Percentiles rank a stretch among this genome's conserved stretches.
Conservation (phyloP, 2,329 filamentous ascomycete species). For the Bipolaris zeicola region DNA sequence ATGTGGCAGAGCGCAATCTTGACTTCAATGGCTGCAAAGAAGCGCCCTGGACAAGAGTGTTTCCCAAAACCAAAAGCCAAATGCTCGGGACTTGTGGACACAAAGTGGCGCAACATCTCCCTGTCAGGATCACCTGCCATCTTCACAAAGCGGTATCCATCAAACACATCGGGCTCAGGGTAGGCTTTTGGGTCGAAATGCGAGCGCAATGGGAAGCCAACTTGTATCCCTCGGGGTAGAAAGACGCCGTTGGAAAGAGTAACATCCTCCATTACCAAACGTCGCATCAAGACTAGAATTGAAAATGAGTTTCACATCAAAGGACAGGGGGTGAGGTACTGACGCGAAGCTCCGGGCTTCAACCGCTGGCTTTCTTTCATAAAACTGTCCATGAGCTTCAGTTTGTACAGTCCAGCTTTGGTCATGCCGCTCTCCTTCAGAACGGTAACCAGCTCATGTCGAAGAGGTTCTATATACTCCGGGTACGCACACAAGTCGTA, state of each 20-base stretch:
- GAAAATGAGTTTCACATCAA: constrained; percentile 10
- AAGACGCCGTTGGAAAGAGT: constrained; percentile 34
- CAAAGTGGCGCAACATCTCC: constrained; percentile 13
- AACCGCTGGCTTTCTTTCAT: constrained; percentile 42
- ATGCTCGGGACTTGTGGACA: constrained; percentile 16
- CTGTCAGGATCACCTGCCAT: constrained; percentile 12
- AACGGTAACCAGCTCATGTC: constrained; percentile 32
- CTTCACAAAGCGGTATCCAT: constrained; percentile 16
- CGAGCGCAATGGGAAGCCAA: constrained; percentile 2
- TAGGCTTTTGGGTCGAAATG: constrained; percentile 11
- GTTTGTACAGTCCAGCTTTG: constrained; percentile 35
- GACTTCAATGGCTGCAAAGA: background rate
- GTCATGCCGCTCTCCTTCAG: constrained; percentile 30
- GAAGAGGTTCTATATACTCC: constrained; percentile 30
- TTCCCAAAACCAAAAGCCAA: constrained; percentile 22
- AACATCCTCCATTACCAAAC: constrained; percentile 27
- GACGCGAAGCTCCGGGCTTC: constrained; percentile 13
- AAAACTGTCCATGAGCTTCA: constrained; percentile 42
- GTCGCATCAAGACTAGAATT: constrained; percentile 29
- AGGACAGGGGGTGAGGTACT: background rate
- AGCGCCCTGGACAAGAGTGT: background rate
- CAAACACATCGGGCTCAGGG: constrained; percentile 13
- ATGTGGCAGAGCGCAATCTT: constrained; percentile 1
- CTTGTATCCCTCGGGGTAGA: constrained; percentile 23
- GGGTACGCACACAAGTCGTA: constrained; percentile 28